Percentiles rank a stretch among this genome's conserved stretches.
These are phyloP conservation scores for Pleoardoris graminearum DNA, from an alignment of 2,329 filamentous ascomycete species.

Conservation along the genomic window DNA sequence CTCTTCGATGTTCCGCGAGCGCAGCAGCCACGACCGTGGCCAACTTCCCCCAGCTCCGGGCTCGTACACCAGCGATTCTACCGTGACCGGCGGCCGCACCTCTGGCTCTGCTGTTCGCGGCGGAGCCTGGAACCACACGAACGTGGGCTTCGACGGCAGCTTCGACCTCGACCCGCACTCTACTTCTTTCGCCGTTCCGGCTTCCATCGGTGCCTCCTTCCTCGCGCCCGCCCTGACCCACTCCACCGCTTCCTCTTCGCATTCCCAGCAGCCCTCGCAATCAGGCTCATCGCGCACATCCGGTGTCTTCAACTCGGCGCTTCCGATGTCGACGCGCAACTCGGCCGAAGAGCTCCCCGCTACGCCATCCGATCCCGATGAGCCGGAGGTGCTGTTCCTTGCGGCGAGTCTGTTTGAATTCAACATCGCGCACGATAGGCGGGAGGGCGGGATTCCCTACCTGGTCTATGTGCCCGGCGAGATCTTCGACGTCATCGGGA, in stretches of 20 bases:
- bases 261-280: conserved; percentile 22
- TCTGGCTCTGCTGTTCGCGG: conserved; percentile 7
- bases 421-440: conserved; percentile 88
- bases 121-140: conserved; percentile 29
- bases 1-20: conserved; percentile 4
- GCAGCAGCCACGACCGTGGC: conserved; percentile 15
- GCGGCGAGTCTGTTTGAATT: conserved; percentile 96
- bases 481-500: conserved; percentile 73
- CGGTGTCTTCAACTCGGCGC: conserved; percentile 82
- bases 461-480: conserved; percentile 94
- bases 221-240: conserved; percentile 12
- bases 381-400: conserved; percentile 80
- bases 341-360: conserved; percentile 29
- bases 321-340: conserved; percentile 63
- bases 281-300: conserved; percentile 60
- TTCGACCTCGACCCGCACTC: conserved; percentile 22
- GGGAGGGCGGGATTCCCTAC: conserved; percentile 94
- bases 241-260: conserved; percentile 20
- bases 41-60: conserved; percentile 29
- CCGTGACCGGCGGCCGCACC: conserved; percentile 28
- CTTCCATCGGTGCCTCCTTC: conserved; percentile 29
- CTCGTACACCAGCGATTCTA: conserved; percentile 36
- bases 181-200: conserved; percentile 16
- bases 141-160: conserved; percentile 22
- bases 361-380: conserved; percentile 52